Percentiles rank a stretch among this genome's conserved stretches.
phyloP scores from a whole-genome alignment of 306 rosid genomes.

The Rosa persica region DNA sequence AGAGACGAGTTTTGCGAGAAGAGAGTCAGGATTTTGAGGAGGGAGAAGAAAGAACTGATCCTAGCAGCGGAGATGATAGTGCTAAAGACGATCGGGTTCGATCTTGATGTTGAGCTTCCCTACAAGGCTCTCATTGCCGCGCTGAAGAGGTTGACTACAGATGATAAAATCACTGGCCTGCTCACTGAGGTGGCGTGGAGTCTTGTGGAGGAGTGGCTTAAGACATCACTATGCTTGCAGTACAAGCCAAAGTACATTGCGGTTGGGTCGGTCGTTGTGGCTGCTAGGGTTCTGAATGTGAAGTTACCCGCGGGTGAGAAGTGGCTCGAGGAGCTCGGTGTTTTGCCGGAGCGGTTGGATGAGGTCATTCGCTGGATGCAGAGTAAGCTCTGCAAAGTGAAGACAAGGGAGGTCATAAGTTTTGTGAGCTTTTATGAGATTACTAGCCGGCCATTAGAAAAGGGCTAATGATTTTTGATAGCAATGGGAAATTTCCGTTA shows the following conservation, averaged over 20 bases:
- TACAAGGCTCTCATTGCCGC: not conserved
- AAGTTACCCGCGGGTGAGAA: not conserved
- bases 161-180: not conserved
- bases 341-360: not conserved
- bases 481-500: not conserved
- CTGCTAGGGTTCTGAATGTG: not conserved
- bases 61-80: not conserved
- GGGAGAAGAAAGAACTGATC: not conserved
- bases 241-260: not conserved
- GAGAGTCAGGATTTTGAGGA: not conserved
- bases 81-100: not conserved
- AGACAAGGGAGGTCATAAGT: not conserved
- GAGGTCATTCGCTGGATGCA: not conserved
- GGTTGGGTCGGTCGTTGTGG: not conserved
- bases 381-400: not conserved
- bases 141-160: not conserved
- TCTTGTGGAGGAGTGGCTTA: conserved; percentile 1
- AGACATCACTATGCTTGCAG: not conserved
- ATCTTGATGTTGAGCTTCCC: not conserved
- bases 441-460: not conserved
- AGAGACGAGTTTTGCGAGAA: not conserved
- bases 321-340: not conserved
- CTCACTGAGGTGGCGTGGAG: not conserved
- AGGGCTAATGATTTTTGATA: not conserved
- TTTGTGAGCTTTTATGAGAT: not conserved